Evolutionary conservation across 768 basidiomycete genomes (phyloP), one percentile per base, ranked within the genome.

Genomic region (Punctularia strigosozonata): DNA sequence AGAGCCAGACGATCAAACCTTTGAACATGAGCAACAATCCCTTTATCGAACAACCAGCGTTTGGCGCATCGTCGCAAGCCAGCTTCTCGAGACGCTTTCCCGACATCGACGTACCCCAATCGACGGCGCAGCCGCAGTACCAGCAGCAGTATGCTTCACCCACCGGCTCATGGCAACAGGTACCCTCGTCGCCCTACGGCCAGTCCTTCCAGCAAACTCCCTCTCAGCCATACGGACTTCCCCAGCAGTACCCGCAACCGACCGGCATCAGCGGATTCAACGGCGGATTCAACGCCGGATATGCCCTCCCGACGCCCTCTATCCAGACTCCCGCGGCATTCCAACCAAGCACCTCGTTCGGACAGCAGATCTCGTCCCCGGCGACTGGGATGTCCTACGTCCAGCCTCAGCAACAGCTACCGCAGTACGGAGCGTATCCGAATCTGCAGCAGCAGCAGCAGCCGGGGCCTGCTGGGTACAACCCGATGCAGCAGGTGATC

Each of bases 351-450:
- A 69, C 66, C 49, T 55, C 68, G 5, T 80, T 76, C 46, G 69
- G 75, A 7, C 78, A 77, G 45, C 75, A 75, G 51, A 59, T 71
- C n/a, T n/a, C n/a, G n/a, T n/a, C n/a, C n/a, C n/a, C n/a, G n/a
- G n/a, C n/a, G 5, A 55, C 63, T 46, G 38, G 51, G 36, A 48
- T 59, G 42, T 37, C 53, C 23, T 50, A 40, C 37, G 43, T 44
- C 8, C 38, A 47, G 17, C 52, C 44, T 30, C 36, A 43, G 25
- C 28, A 23, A 28, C 46, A 42, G 36, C 48, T 48, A 36, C 15
- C 36, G 8, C 37, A 25, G 4, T 40, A 41, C 17, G 25, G 33
- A 20, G 19, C 40, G 10, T 31, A 46, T 43, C 23, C 31, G 43
- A 10, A 14, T 6, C 25, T 18, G 30, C 51, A 57, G 41, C 47